Evolutionary conservation across 495 filamentous ascomycete species (phyloP), one percentile per base, ranked within the genome.

Genomic region (Zalerion maritima): DNA sequence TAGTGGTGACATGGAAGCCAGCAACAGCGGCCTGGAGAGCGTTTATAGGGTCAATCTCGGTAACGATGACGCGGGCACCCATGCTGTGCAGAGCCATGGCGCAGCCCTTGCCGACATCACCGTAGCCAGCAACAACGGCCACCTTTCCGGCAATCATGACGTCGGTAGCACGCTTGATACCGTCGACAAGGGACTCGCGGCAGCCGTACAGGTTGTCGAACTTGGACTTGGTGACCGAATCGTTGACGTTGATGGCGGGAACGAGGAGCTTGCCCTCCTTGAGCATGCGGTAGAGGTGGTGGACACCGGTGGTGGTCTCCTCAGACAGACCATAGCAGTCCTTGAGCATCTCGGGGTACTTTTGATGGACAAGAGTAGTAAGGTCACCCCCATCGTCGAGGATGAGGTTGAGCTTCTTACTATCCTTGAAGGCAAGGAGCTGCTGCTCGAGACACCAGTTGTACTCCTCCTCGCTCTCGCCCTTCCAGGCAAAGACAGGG

Each of bases 151-250:
- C 89, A 69, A 97, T 84, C 89, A 97, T 97, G 58, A 96, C 89
- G 69, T 97, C 89, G 52, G 89, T 97, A 34, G 89, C 89, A 64
- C 89, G 87, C 79, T 96, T 97, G 74, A 97, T 97, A 60, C 89
- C 89, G 58, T 97, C 89, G 40, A 97, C 78, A 50, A 97, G 75
- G 35, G 89, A 94, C 69, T 97, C 89, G 54, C 83, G 78, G 81
- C 89, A 97, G 43, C 91, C 91, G 71, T 96, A 97, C 34, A 96
- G 69, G 72, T 97, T 97, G 73, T 97, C 89, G 58, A 97, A 97
- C 70, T 97, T 97, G 63, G 84, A 94, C 78, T 96, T 94, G 56
- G 89, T 94, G 50, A 94, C 86, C 37, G 80, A 81, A 71, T 94
- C 86, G 67, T 97, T 97, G 67, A 97, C 89, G 62, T 97, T 97